A percentile compares a stretch with the other conserved stretches of the same genome.
Conservation (phyloP, 805 yeast species). For the Yarrowia sp. region DNA sequence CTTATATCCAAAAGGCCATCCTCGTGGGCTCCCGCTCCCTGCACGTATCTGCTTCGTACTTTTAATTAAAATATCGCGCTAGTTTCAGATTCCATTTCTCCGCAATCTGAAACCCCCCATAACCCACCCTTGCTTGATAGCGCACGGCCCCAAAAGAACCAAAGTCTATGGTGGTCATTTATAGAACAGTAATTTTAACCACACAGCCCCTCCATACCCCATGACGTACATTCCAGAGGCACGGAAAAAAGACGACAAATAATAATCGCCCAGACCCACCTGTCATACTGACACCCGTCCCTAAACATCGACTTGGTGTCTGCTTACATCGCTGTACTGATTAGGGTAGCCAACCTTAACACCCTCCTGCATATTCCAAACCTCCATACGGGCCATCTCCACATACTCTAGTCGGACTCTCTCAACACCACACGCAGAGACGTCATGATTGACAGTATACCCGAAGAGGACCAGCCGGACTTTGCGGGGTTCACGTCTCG, state of each 20-base stretch:
- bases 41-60: too few species aligned
- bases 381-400: constrained; percentile 19
- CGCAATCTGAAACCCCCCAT: too few species aligned
- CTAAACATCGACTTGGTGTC: too few species aligned
- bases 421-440: neutral
- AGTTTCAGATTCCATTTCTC: too few species aligned
- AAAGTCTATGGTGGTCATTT: too few species aligned
- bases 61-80: too few species aligned
- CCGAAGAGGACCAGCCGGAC: constrained; percentile 25
- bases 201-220: neutral
- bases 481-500: constrained; percentile 14
- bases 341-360: constrained; percentile 15
- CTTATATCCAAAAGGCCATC: too few species aligned
- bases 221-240: neutral
- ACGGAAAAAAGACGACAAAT: neutral
- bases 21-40: too few species aligned
- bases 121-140: too few species aligned
- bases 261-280: neutral
- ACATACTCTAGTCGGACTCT: neutral
- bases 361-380: constrained; percentile 17
- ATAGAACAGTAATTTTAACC: neutral
- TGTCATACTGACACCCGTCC: neutral
- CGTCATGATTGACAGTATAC: constrained; percentile 24
- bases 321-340: too few species aligned
- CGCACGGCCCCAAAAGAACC: too few species aligned